Conservation (phyloP, 2,329 filamentous ascomycete species). For the Microascus cirrosus region DNA sequence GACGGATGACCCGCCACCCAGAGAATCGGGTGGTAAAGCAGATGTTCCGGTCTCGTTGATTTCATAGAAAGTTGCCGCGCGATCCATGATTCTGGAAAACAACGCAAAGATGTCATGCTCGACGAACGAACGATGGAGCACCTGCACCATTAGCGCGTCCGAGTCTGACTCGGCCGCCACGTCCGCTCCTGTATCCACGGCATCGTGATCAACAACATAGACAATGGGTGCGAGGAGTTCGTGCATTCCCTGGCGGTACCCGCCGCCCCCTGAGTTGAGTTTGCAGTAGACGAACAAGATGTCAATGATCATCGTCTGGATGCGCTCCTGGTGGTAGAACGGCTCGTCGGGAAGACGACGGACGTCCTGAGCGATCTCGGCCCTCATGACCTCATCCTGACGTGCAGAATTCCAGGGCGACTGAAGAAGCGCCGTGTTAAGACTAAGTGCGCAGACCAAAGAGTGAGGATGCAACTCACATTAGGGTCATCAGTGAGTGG, state of each 20-base stretch:
- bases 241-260: slow-evolving; percentile 98
- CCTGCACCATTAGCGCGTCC: slow-evolving; percentile 37
- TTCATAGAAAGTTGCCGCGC: slow-evolving; percentile 78
- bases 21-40: neutral
- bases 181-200: slow-evolving; percentile 42
- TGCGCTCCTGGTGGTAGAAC: slow-evolving; percentile 72
- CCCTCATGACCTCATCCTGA: slow-evolving; percentile 70
- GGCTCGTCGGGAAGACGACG: slow-evolving; percentile 84
- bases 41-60: slow-evolving; percentile 28
- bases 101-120: slow-evolving; percentile 87
- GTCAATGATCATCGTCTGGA: slow-evolving; percentile 74
- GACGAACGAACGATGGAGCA: slow-evolving; percentile 62
- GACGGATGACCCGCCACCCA: slow-evolving; percentile 33
- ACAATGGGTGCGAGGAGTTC: slow-evolving; percentile 85
- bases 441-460: neutral
- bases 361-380: slow-evolving; percentile 91
- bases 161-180: slow-evolving; percentile 19
- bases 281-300: slow-evolving; percentile 94
- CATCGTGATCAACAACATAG: slow-evolving; percentile 74
- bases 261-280: slow-evolving; percentile 72
- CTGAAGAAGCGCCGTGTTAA: slow-evolving; percentile 33
- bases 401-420: slow-evolving; percentile 86
- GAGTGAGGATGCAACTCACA: slow-evolving; percentile 22
- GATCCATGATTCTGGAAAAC: slow-evolving; percentile 81
- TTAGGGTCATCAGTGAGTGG: slow-evolving; percentile 72